Evolutionary conservation across 2,329 filamentous ascomycete species (phyloP).

Genomic region (Curvularia lunata): DNA sequence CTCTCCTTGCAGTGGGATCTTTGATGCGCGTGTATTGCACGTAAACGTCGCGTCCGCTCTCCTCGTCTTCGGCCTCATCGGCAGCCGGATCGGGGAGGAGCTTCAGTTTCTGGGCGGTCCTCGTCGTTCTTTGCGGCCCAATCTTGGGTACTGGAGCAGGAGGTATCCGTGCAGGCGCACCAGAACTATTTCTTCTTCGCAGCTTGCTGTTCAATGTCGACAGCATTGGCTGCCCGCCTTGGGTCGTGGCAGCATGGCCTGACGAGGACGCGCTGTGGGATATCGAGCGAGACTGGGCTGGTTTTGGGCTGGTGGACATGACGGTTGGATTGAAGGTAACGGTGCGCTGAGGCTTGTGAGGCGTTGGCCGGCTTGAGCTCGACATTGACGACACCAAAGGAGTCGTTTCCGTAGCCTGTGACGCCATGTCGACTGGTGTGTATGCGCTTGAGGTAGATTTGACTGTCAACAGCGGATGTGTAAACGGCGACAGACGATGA

Average conservation of each 20-base stretch:
- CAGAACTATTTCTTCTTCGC: conserved; percentile 82
- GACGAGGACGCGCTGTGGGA: conserved; percentile 39
- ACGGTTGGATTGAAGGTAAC: conserved; percentile 78
- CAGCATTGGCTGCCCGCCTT: conserved; percentile 58
- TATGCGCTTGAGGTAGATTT: not conserved
- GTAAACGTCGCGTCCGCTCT: conserved; percentile 94
- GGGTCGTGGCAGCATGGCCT: conserved; percentile 42
- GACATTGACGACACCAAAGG: conserved; percentile 48
- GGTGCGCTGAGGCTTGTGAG: conserved; percentile 60
- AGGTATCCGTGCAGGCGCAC: conserved; percentile 60
- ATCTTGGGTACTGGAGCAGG: conserved; percentile 69
- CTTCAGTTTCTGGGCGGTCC: conserved; percentile 96
- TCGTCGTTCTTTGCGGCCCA: conserved; percentile 91
- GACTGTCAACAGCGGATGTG: not conserved
- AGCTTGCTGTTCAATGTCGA: conserved; percentile 86
- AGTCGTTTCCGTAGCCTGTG: conserved; percentile 47
- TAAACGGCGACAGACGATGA: conserved; percentile 2
- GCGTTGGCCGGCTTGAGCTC: conserved; percentile 28
- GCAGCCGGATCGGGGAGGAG: conserved; percentile 90
- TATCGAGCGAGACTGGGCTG: conserved; percentile 41
- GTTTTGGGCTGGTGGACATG: conserved; percentile 51
- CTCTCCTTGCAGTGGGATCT: conserved; percentile 88
- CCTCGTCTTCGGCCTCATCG: conserved; percentile 78
- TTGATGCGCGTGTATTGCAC: conserved; percentile 98
- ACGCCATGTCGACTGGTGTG: conserved; percentile 36